phyloP scores from a whole-genome alignment of 345 rosid species.

The Eucalyptus melliodora region DNA sequence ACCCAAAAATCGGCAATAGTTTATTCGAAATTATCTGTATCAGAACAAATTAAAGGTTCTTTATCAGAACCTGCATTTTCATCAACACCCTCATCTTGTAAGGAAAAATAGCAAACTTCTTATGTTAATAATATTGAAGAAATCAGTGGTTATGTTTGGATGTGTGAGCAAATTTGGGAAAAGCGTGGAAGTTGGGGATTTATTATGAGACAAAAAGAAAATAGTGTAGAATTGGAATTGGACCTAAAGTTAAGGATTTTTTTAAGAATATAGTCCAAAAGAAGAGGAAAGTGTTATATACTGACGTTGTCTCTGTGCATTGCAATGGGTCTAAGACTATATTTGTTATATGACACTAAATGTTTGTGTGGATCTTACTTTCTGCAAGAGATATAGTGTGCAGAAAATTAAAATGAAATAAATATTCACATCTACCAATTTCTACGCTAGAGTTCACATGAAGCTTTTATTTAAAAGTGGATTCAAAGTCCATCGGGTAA shows the following conservation, averaged over 20 bases:
- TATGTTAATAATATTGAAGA: neutral
- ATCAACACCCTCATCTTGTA: neutral
- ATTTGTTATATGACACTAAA: neutral
- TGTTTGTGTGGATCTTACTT: neutral
- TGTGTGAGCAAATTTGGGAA: no score
- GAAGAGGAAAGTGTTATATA: neutral
- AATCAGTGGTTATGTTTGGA: neutral
- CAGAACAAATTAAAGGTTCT: no score
- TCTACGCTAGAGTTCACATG: neutral
- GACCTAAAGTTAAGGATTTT: no score
- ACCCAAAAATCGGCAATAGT: no score
- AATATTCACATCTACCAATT: neutral
- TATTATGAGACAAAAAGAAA: no score
- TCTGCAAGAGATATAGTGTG: neutral
- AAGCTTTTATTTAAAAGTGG: neutral
- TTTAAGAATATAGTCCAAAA: no score
- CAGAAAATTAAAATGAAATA: neutral
- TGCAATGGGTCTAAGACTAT: neutral
- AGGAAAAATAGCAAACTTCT: no score
- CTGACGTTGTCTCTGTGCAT: neutral
- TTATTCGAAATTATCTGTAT: no score
- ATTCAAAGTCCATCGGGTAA: neutral
- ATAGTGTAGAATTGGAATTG: no score
- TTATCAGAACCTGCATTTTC: fast-evolving
- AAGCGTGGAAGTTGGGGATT: neutral